phyloP scores from a whole-genome alignment of 306 rosid species.

The Cicer yamashitae region DNA sequence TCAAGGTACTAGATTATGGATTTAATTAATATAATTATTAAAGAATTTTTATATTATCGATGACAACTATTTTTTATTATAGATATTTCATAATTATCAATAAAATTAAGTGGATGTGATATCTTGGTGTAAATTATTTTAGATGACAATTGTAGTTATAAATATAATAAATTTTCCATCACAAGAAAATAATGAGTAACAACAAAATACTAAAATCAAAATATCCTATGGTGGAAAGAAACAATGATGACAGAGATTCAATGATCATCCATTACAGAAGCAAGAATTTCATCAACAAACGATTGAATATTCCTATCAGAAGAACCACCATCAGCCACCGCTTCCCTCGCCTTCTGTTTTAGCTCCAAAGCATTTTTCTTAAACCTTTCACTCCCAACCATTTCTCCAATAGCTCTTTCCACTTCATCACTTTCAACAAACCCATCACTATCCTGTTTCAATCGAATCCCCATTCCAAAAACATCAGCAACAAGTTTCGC shows the following conservation, averaged over 20 bases:
- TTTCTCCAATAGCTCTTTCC: conserved; percentile 48
- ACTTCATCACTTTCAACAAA: conserved; percentile 45
- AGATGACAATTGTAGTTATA: too few species aligned
- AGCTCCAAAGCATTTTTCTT: conserved; percentile 40
- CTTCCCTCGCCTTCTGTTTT: conserved; percentile 51
- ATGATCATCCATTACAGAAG: not conserved
- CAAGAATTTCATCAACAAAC: conserved; percentile 52
- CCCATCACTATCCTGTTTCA: conserved; percentile 45
- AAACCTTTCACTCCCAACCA: conserved; percentile 45
- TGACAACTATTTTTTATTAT: too few species aligned
- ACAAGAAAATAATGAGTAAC: too few species aligned
- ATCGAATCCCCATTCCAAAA: conserved; percentile 46
- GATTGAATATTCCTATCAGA: conserved; percentile 53
- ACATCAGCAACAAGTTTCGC: conserved; percentile 56
- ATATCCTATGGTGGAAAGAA: too few species aligned
- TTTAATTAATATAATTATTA: too few species aligned
- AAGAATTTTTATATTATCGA: too few species aligned
- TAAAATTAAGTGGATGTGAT: too few species aligned
- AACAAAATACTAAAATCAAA: too few species aligned
- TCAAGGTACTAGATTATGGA: too few species aligned
- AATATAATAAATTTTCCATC: too few species aligned
- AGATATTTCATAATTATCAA: too few species aligned
- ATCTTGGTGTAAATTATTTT: too few species aligned
- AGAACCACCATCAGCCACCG: conserved; percentile 51
- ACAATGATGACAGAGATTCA: not conserved